These are phyloP conservation scores for Tuber umbilicatum DNA, from an alignment of 495 filamentous ascomycete species.

Conservation along the genomic window DNA sequence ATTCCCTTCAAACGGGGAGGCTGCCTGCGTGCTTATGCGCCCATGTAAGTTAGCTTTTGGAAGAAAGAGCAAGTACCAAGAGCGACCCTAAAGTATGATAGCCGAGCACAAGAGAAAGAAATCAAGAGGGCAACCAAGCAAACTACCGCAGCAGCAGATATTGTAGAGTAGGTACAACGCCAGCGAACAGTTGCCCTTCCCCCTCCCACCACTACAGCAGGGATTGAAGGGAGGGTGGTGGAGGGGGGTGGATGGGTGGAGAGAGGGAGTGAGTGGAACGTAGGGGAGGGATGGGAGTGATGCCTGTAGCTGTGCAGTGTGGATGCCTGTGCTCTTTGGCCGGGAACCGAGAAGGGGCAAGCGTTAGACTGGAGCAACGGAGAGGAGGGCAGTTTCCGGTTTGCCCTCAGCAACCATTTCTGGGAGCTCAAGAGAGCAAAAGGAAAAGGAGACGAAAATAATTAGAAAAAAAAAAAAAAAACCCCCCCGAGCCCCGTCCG, in stretches of 20 bases:
- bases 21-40: conserved; percentile 6
- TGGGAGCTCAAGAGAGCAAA: not conserved
- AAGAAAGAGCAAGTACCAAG: conserved; percentile 3
- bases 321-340: conserved; percentile 35
- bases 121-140: conserved; percentile 12
- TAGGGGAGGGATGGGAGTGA: conserved; percentile 13
- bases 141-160: conserved; percentile 34
- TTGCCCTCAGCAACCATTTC: conserved; percentile 28
- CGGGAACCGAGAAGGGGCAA: conserved; percentile 35
- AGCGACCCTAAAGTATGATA: not conserved
- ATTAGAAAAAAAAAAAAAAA: too few relatives aligned
- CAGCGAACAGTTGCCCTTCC: conserved; percentile 16
- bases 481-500: conserved; percentile 17
- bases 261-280: conserved; percentile 23
- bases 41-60: not conserved
- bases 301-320: conserved; percentile 22
- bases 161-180: conserved; percentile 35
- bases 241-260: conserved; percentile 16
- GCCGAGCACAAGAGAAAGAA: not conserved
- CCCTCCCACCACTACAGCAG: conserved; percentile 23
- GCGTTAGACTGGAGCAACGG: conserved; percentile 29
- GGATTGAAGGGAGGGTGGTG: conserved; percentile 25
- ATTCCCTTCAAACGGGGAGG: conserved; percentile 19
- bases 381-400: conserved; percentile 38
- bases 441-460: conserved; percentile 16